Conservation (phyloP, 768 basidiomycete species). For the Mycena albidolilacea region DNA sequence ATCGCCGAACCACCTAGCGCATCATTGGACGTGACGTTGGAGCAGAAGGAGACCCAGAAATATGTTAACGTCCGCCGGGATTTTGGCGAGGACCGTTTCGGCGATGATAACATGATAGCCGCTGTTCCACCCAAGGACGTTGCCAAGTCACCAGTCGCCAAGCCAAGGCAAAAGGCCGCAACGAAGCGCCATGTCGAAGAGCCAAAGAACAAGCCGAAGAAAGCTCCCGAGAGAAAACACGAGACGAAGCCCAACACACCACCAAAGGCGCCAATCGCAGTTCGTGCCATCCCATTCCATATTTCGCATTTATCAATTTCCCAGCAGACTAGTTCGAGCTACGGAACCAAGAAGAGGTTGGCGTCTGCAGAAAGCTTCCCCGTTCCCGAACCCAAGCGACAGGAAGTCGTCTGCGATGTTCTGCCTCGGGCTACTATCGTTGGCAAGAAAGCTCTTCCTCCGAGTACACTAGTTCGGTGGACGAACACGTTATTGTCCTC, state of each 20-base stretch:
- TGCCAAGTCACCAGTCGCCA: neutral
- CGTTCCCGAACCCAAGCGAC: constrained; percentile 1
- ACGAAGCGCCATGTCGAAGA: neutral
- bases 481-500: neutral
- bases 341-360: constrained; percentile 11
- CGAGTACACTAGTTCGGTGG: neutral
- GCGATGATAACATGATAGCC: neutral
- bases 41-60: neutral
- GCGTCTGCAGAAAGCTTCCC: neutral
- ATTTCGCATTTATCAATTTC: neutral
- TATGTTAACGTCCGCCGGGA: neutral
- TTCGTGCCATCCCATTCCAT: neutral
- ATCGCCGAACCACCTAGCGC: no score
- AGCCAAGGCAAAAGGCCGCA: neutral
- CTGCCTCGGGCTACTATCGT: neutral
- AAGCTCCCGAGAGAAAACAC: neutral
- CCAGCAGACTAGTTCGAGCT: constrained; percentile 7
- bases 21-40: neutral
- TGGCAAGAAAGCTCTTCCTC: neutral
- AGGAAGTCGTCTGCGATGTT: neutral
- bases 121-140: no score
- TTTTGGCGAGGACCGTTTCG: neutral
- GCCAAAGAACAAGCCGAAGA: neutral
- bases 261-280: neutral
- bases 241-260: neutral